Conservation (phyloP, 192 early-diverging fungal genomes). For the Linnemannia hyalina region DNA sequence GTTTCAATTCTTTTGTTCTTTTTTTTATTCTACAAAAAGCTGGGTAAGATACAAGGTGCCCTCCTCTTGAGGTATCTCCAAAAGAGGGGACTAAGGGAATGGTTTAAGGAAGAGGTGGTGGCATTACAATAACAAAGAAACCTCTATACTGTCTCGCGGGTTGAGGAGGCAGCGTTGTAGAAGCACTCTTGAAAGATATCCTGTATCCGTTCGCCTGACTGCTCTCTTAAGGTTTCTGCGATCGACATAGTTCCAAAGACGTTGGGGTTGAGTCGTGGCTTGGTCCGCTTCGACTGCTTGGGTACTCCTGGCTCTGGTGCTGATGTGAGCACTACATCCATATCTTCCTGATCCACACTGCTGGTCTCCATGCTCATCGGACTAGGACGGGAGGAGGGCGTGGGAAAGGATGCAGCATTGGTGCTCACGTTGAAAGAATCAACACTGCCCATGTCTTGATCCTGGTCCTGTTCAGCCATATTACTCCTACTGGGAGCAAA, state of each 20-base stretch:
- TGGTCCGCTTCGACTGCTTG: constrained; percentile 16
- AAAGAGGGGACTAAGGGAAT: constrained; percentile 1
- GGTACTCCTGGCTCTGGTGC: background rate
- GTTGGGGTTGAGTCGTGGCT: constrained; percentile 5
- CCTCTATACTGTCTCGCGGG: background rate
- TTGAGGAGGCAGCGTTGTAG: constrained; percentile 42
- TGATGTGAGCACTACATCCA: background rate
- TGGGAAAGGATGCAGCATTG: background rate
- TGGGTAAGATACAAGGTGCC: background rate
- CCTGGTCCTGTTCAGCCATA: background rate
- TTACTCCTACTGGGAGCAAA: background rate
- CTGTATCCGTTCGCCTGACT: constrained; percentile 30
- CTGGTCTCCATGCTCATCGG: constrained; percentile 25
- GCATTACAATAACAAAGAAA: background rate
- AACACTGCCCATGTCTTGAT: constrained; percentile 34
- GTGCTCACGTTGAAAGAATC: background rate
- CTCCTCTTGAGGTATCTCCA: background rate
- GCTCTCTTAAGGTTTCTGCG: constrained; percentile 1
- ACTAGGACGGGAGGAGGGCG: constrained; percentile 1
- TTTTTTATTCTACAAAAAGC: constrained; percentile 14
- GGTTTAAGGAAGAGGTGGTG: background rate
- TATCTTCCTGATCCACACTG: constrained; percentile 33
- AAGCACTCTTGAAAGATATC: constrained; percentile 54
- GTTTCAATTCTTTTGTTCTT: background rate
- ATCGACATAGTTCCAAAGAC: constrained; percentile 3